Percentiles rank a stretch among this genome's conserved stretches.
These are phyloP conservation scores for Komagataella ulmi DNA, from an alignment of 805 yeast species.

Conservation along the genomic window DNA sequence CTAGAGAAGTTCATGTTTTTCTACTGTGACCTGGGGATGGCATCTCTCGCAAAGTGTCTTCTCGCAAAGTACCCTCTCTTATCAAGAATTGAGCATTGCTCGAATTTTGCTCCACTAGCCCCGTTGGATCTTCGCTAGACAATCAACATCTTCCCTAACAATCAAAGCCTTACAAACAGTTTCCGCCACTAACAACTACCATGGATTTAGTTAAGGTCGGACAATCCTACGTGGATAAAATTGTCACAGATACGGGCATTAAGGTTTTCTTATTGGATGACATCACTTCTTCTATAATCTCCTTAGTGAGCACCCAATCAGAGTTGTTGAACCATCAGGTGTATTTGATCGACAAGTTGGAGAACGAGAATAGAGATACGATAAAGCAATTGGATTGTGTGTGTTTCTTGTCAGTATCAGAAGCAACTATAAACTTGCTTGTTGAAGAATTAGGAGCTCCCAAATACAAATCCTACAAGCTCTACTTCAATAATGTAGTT, in stretches of 20 bases:
- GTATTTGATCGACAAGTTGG: constrained; percentile 65
- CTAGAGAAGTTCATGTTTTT: background rate
- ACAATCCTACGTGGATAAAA: constrained; percentile 26
- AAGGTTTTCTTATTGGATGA: constrained; percentile 71
- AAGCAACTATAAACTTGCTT: constrained; percentile 45
- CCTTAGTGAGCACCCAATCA: constrained; percentile 85
- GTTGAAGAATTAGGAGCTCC: constrained; percentile 64
- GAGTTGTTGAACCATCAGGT: constrained; percentile 71
- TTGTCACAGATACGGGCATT: constrained; percentile 24
- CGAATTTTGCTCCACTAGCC: background rate
- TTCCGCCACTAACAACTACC: background rate
- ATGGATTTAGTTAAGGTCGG: constrained; percentile 38
- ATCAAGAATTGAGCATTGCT: background rate
- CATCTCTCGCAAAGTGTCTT: background rate
- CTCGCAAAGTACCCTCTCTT: background rate
- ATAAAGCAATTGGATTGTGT: constrained; percentile 76
- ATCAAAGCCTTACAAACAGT: background rate
- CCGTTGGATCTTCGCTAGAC: background rate
- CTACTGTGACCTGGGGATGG: too few species aligned
- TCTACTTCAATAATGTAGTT: constrained; percentile 67
- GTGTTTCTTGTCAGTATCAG: constrained; percentile 64
- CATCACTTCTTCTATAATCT: constrained; percentile 68
- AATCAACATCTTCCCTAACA: background rate
- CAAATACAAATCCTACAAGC: constrained; percentile 63
- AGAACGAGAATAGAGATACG: constrained; percentile 45